Conservation (phyloP, 495 filamentous ascomycete species). For the Aspergillus incahuasiensis region DNA sequence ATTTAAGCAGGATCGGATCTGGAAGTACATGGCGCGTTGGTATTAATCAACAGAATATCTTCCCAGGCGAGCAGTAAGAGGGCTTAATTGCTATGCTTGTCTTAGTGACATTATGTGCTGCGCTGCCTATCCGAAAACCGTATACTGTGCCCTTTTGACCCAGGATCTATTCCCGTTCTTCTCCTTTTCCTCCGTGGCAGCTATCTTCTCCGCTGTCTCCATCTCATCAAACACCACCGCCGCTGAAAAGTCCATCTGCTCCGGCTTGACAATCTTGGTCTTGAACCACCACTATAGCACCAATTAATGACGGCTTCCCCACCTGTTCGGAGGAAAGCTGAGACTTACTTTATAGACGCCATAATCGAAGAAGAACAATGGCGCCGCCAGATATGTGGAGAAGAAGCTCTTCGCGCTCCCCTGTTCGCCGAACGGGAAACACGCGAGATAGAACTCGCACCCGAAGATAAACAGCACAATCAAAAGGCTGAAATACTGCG, state of each 20-base stretch:
- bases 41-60: too few relatives aligned
- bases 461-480: slow-evolving; percentile 59
- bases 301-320: slow-evolving; percentile 5
- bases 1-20: too few relatives aligned
- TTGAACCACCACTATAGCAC: slow-evolving; percentile 16
- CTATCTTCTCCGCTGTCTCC: slow-evolving; percentile 9
- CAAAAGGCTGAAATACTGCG: slow-evolving; percentile 51
- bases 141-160: background rate
- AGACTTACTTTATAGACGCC: slow-evolving; percentile 23
- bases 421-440: slow-evolving; percentile 30
- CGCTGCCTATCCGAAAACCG: background rate
- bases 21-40: too few relatives aligned
- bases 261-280: slow-evolving; percentile 22
- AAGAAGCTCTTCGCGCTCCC: slow-evolving; percentile 27
- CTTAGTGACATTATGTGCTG: background rate
- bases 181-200: background rate
- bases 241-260: slow-evolving; percentile 24
- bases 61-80: too few relatives aligned
- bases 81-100: too few relatives aligned
- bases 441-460: slow-evolving; percentile 52
- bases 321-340: background rate
- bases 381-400: slow-evolving; percentile 27
- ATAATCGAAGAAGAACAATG: slow-evolving; percentile 27
- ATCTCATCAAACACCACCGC: slow-evolving; percentile 26
- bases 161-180: background rate